A percentile compares a stretch with the other conserved stretches of the same genome.
These are phyloP conservation scores for Solanum gracilifrons DNA, from an alignment of 257 asterid genomes.

Conservation along the genomic window DNA sequence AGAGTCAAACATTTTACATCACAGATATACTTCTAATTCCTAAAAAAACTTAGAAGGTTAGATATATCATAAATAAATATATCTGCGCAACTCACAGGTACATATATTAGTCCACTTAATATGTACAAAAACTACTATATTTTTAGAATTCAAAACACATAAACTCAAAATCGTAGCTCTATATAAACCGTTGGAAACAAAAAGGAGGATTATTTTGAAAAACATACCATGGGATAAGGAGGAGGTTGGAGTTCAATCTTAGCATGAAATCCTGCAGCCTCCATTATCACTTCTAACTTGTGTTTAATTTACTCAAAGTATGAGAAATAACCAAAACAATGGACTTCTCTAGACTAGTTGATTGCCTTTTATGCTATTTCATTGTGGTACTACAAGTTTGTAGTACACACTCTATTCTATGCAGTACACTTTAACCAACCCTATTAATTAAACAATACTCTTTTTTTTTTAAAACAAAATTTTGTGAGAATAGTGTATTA, in stretches of 20 bases:
- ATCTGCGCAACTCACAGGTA: too few species aligned
- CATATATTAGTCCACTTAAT: too few species aligned
- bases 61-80: too few species aligned
- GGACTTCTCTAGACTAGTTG: background rate
- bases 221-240: slow-evolving; percentile 57
- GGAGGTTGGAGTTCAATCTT: slow-evolving; percentile 71
- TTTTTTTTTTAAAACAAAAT: background rate
- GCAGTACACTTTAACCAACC: background rate
- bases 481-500: background rate
- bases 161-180: too few species aligned
- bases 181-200: too few species aligned
- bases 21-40: background rate
- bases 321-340: background rate
- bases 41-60: too few species aligned
- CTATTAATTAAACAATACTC: background rate
- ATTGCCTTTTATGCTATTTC: background rate
- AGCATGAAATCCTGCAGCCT: slow-evolving; percentile 13
- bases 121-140: too few species aligned
- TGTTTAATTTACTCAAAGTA: background rate
- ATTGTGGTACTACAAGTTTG: background rate
- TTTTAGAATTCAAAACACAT: too few species aligned
- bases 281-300: background rate
- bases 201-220: background rate
- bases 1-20: background rate
- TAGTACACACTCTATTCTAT: background rate